phyloP scores from a whole-genome alignment of 179 eudicot genomes.

The Beta corolliflora region DNA sequence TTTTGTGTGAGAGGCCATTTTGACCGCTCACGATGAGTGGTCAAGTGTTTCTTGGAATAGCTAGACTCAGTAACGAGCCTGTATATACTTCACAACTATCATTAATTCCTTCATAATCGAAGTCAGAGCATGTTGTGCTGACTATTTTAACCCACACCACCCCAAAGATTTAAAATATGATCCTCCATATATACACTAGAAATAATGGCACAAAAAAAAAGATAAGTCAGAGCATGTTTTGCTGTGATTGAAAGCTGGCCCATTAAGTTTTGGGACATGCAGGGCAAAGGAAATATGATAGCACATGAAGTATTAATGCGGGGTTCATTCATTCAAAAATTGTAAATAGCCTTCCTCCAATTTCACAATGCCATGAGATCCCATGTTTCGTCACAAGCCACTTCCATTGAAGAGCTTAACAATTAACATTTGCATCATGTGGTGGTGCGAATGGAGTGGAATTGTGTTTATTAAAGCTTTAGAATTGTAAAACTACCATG shows the following conservation, averaged over 20 bases:
- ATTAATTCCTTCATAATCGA: neutral
- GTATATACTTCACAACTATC: too few species aligned
- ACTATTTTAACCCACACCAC: neutral
- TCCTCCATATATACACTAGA: too few species aligned
- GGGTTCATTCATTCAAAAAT: neutral
- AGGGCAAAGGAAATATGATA: neutral
- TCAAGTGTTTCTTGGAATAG: too few species aligned
- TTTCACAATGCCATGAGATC: slow-evolving; percentile 9
- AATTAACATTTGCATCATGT: slow-evolving; percentile 25
- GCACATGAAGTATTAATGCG: slow-evolving; percentile 34
- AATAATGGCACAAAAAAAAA: neutral
- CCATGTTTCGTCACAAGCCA: slow-evolving; percentile 36
- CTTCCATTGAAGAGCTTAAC: slow-evolving; percentile 10
- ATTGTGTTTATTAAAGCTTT: neutral
- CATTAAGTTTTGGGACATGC: slow-evolving; percentile 16
- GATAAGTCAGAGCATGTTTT: slow-evolving; percentile 31
- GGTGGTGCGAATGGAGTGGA: slow-evolving; percentile 11
- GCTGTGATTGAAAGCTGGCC: slow-evolving; percentile 17
- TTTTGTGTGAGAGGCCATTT: too few species aligned
- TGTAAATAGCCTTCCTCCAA: too few species aligned
- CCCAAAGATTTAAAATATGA: neutral
- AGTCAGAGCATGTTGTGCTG: slow-evolving; percentile 30
- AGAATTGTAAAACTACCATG: slow-evolving; percentile 32
- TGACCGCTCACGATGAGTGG: too few species aligned
- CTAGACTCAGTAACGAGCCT: too few species aligned